These are phyloP conservation scores for Nakazawaea laoshanensis DNA, from an alignment of 805 yeast genomes.

Conservation along the genomic window DNA sequence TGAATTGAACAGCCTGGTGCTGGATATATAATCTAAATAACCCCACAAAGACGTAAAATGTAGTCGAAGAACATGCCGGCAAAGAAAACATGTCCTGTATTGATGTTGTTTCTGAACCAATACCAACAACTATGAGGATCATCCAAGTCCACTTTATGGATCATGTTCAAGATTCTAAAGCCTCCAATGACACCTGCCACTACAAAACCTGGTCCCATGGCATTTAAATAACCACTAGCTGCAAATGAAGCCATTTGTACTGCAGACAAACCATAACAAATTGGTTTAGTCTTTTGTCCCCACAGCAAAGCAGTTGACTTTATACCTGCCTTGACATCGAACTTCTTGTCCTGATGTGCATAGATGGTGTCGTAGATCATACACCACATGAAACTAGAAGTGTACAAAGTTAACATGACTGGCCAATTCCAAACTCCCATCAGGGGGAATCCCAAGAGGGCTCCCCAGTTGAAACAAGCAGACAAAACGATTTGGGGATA, in stretches of 20 bases:
- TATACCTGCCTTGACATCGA: constrained; percentile 84
- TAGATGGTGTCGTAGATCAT: constrained; percentile 94
- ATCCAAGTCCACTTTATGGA: constrained; percentile 68
- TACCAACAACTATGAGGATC: constrained; percentile 78
- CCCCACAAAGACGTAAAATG: constrained; percentile 38
- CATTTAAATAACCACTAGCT: constrained; percentile 63
- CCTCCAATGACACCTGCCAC: constrained; percentile 61
- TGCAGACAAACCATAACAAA: constrained; percentile 53
- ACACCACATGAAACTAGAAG: constrained; percentile 82
- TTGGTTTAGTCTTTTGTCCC: constrained; percentile 72
- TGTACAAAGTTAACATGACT: constrained; percentile 71
- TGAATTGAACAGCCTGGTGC: constrained; percentile 2
- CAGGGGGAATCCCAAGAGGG: constrained; percentile 90
- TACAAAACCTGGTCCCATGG: constrained; percentile 83
- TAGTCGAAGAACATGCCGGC: constrained; percentile 63
- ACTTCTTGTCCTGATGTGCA: constrained; percentile 94
- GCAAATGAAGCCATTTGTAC: constrained; percentile 61
- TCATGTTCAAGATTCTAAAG: constrained; percentile 59
- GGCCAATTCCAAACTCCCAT: constrained; percentile 77
- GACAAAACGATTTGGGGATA: constrained; percentile 86
- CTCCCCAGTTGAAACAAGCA: constrained; percentile 90
- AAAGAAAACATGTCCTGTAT: constrained; percentile 64
- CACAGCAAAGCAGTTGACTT: constrained; percentile 94
- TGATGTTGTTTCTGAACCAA: constrained; percentile 68
- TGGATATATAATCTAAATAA: constrained; percentile 8